These are phyloP conservation scores for Helichrysum umbraculigerum DNA, from an alignment of 129 eudicot genomes.

Conservation along the genomic window DNA sequence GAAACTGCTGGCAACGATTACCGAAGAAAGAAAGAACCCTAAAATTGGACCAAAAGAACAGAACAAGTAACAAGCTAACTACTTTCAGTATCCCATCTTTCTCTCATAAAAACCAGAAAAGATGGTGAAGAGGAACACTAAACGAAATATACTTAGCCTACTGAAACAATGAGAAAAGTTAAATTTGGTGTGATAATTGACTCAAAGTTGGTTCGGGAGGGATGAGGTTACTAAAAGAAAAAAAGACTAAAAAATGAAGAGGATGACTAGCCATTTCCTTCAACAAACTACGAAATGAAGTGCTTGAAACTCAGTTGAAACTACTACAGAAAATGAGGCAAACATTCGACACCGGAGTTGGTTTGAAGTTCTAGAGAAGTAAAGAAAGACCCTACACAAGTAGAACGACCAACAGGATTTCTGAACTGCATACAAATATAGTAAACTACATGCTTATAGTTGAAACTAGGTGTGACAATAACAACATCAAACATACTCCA, in stretches of 20 bases:
- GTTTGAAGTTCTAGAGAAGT: background rate
- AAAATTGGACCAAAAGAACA: background rate
- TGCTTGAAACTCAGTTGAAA: background rate
- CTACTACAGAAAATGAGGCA: background rate
- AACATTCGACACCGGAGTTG: background rate
- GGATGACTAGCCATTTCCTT: background rate
- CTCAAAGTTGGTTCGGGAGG: background rate
- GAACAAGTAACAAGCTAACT: background rate
- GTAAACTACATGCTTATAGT: background rate
- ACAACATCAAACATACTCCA: constrained; percentile 6
- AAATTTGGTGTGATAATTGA: background rate
- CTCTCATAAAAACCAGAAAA: constrained; percentile 15
- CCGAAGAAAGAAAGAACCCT: background rate
- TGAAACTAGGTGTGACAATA: background rate
- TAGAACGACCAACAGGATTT: background rate
- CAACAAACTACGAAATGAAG: background rate
- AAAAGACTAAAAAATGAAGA: background rate
- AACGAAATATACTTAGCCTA: background rate
- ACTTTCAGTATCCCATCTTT: background rate
- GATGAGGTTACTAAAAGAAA: background rate
- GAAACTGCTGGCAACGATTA: constrained; percentile 6
- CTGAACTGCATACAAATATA: constrained; percentile 8
- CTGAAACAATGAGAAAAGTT: background rate
- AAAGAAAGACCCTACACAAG: constrained; percentile 2
- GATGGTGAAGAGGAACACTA: background rate